Base-by-base conservation (phyloP, 306 rosid species). In the Acacia acuminata region DNA sequence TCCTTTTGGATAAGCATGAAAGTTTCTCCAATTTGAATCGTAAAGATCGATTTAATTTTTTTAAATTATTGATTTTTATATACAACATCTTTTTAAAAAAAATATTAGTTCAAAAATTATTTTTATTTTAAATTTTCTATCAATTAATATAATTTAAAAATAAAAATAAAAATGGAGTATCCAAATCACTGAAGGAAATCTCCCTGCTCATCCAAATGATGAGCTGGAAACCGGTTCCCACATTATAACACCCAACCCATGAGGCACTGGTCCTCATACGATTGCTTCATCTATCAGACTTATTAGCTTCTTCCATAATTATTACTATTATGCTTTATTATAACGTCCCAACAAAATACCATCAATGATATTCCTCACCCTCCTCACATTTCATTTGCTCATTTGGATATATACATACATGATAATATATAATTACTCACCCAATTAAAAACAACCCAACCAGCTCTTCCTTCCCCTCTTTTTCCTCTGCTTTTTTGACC, bases 321-420 rank as follows among this genome's bases (percentile, higher is more conserved):
- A 87, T 86, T 66, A 55, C 10, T 9, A 42, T 8, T 43, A 56
- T n/a, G 27, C 30, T 67, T 84, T 84, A 80, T 83, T 85, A 85
- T 89, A 85, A 88, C 90, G 86, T 87, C 82, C 38, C 85, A 92
- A 88, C 88, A 87, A 90, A 92, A 87, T 82, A 84, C 76, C 90
- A 89, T 90, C 87, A 76, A 72, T 84, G 75, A 16, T 14, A 48
- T 48, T 14, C 77, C 77, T 85, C 80, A 43, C 5, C 32, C 2
- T 66, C 80, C 70, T 77, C 67, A 9, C 71, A 76, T 45, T 45
- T 20, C 50, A 20, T 82, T 81, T 77, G 81, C 81, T 77, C 53
- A 72, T 80, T 77, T 71, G 16, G 14, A 12, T 48, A 15, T 3
- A 47, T 0, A 47, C 2, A 47, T 13, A 75, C 1, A 36, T 32